A percentile compares a stretch with the other conserved stretches of the same genome.
Conservation (phyloP, 768 basidiomycete species). For the Mycena pura region DNA sequence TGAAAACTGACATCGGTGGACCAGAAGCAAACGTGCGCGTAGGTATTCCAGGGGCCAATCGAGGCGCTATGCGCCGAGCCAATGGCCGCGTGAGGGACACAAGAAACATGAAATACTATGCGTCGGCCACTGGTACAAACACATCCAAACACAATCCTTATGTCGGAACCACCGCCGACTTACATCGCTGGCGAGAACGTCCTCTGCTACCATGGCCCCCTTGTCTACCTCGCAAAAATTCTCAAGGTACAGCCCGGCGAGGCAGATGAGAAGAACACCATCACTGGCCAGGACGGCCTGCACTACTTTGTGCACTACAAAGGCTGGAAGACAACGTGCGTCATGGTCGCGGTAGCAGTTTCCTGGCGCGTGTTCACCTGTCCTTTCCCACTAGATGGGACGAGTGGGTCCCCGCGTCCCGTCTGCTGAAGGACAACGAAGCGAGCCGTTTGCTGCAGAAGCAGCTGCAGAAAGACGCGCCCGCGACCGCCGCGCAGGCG, state of each 20-base stretch:
- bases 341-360: constrained; percentile 22
- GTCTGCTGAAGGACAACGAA: constrained; percentile 87
- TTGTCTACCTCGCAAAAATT: constrained; percentile 97
- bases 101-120: constrained; percentile 9
- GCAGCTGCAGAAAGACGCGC: constrained; percentile 51
- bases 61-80: constrained; percentile 9
- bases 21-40: neutral
- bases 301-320: constrained; percentile 99
- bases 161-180: constrained; percentile 38
- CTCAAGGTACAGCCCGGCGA: constrained; percentile 58
- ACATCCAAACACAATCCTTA: neutral
- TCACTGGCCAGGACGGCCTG: constrained; percentile 67
- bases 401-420: constrained; percentile 88
- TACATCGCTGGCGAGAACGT: constrained; percentile 78
- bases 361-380: constrained; percentile 1
- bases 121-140: neutral
- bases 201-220: constrained; percentile 93
- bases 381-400: constrained; percentile 74
- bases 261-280: constrained; percentile 68
- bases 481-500: constrained; percentile 29
- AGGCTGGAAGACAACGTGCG: constrained; percentile 98
- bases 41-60: neutral
- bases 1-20: constrained; percentile 4
- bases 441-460: constrained; percentile 82
- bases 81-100: constrained; percentile 6